Conservation (phyloP, 208 protist species). For the Acanthamoeba culbertsoni region DNA sequence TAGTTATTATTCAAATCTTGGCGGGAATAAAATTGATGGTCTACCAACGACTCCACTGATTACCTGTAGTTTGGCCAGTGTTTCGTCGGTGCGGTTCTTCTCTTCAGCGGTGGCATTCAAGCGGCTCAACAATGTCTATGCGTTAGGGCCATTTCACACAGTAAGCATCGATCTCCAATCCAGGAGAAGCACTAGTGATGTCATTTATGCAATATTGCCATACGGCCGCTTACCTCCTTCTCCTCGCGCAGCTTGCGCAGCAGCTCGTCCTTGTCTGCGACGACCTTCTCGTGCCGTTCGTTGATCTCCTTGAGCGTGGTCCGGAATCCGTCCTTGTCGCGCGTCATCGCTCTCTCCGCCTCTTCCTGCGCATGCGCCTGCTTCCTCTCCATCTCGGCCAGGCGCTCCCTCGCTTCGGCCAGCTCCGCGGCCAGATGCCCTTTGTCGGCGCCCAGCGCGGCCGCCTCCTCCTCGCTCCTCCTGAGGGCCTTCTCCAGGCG, state of each 20-base stretch:
- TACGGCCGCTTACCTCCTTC: slow-evolving; percentile 20
- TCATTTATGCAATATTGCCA: too few relatives aligned
- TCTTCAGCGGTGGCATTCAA: not conserved
- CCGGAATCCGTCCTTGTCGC: not conserved
- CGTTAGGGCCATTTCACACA: not conserved
- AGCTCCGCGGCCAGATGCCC: not conserved
- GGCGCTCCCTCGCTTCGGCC: not conserved
- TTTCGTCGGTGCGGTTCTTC: not conserved
- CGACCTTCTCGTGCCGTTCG: not conserved
- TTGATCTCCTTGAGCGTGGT: not conserved
- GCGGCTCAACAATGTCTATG: not conserved
- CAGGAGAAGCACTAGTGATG: not conserved
- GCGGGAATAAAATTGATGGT: too few relatives aligned
- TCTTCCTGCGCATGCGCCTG: not conserved
- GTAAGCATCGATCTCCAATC: not conserved
- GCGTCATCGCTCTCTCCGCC: not conserved
- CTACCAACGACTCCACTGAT: not conserved
- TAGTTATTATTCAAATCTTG: not conserved
- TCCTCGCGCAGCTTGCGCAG: slow-evolving; percentile 33
- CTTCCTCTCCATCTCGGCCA: not conserved
- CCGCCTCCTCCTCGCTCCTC: not conserved
- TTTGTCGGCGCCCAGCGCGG: not conserved
- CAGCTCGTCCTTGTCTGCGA: not conserved
- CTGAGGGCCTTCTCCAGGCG: not conserved
- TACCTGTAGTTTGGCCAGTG: not conserved